Base-by-base conservation (phyloP, 306 rosid species). In the Canavalia ensiformis region DNA sequence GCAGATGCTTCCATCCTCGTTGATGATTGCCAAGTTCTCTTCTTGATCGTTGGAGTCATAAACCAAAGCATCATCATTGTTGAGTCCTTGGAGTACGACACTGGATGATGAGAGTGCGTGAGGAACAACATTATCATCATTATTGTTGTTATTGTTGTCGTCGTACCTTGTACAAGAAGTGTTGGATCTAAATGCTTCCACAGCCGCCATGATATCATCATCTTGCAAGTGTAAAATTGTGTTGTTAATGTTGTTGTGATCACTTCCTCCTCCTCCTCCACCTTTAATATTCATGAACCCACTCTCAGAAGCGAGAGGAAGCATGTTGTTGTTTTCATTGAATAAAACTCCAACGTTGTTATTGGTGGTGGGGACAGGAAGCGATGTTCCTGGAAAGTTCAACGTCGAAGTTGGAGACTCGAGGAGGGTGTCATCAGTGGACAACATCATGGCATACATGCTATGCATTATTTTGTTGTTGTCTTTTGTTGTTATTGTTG, bases 351-450 rank as follows among this genome's bases (percentile, higher is more conserved):
- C 80, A 5, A 69, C 56, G 41, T 35, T 68, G 71, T 34, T 76
- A 5, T 46, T 51, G 51, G 8, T 69, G 33, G 60, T 57, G 18
- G 86, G 12, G 30, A 52, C 30, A 41, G 64, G 65, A 28, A 83
- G 35, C 1, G 35, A 18, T 2, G 65, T 68, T 42, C 77, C 88
- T 0, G 86, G 76, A 71, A 86, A 86, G 58, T 46, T 63, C 79
- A 88, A 70, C 0, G 88, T 88, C 0, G 86, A 88, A 0, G 88
- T 81, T 8, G 91, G 89, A 1, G 89, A 88, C 50, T 88, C 87
- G 0, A 88, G 84, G 35, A 88, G 84, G 35, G 52, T 64, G 5
- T 83, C 88, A 62, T 77, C 69, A 0, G 74, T 65, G 42, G 88
- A 69, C 0, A 88, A 67, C 88, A 77, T 87, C 88, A 81, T 81